phyloP scores from a whole-genome alignment of 1,284 basidiomycete species.

The Filobasidium uniguttulatum region DNA sequence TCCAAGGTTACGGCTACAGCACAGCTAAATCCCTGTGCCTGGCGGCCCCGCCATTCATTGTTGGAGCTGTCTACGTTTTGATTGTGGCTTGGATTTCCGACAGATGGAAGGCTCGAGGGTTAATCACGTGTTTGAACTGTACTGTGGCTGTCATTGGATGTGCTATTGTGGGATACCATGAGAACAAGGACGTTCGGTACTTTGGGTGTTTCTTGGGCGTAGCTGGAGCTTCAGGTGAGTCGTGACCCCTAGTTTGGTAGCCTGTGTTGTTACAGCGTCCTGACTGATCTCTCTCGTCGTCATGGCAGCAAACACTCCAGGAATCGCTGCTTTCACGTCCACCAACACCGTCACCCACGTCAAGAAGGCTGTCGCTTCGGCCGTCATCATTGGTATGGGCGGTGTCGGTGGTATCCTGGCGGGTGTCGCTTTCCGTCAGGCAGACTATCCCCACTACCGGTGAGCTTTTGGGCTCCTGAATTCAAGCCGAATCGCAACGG shows the following conservation, averaged over 20 bases:
- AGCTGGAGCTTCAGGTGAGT: slow-evolving; percentile 21
- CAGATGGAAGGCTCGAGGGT: slow-evolving; percentile 28
- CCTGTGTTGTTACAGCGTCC: background rate
- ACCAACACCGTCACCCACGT: slow-evolving; percentile 37
- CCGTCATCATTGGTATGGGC: slow-evolving; percentile 35
- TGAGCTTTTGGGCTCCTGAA: background rate
- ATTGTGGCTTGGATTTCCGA: slow-evolving; percentile 31
- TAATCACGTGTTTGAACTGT: slow-evolving; percentile 30
- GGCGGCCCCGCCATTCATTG: slow-evolving; percentile 36
- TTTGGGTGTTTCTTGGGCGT: slow-evolving; percentile 37
- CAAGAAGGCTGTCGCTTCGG: slow-evolving; percentile 31
- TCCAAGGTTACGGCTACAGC: slow-evolving; percentile 34
- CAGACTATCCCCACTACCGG: slow-evolving; percentile 19
- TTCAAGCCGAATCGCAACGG: too few species aligned
- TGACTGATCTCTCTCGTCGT: background rate
- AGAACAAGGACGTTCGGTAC: slow-evolving; percentile 29
- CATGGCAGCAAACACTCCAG: slow-evolving; percentile 24
- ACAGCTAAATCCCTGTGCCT: slow-evolving; percentile 27
- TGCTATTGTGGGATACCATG: slow-evolving; percentile 28
- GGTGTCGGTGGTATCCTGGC: slow-evolving; percentile 39
- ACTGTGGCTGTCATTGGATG: slow-evolving; percentile 32
- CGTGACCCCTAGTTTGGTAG: background rate
- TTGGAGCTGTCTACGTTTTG: slow-evolving; percentile 31
- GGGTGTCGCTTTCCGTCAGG: slow-evolving; percentile 26
- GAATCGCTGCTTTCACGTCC: slow-evolving; percentile 29